Evolutionary conservation across 768 basidiomycete genomes (phyloP).

Genomic region (Tephrocybe sp.): DNA sequence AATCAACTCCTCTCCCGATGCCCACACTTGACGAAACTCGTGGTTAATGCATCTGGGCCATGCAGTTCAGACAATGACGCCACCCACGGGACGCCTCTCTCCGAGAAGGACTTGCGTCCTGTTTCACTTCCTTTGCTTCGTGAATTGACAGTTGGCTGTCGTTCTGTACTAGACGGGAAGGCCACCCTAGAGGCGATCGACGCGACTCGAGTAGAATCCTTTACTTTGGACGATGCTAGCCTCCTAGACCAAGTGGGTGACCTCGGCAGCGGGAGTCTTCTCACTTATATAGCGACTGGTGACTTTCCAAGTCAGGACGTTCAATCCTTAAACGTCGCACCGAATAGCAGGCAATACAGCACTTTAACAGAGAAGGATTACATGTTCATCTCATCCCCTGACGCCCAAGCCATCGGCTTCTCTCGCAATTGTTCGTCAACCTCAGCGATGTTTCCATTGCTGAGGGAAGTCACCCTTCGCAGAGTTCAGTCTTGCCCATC

Average conservation of each 20-base stretch:
- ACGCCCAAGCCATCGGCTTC: not conserved
- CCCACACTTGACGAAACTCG: constrained; percentile 38
- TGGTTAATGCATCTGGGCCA: constrained; percentile 48
- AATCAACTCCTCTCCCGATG: constrained; percentile 38
- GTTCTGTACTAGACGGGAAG: constrained; percentile 34
- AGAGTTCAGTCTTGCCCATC: constrained; percentile 33
- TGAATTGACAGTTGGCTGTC: constrained; percentile 42
- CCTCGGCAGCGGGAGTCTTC: constrained; percentile 36
- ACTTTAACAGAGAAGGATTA: not conserved
- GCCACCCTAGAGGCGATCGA: constrained; percentile 37
- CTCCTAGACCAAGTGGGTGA: constrained; percentile 38
- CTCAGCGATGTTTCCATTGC: constrained; percentile 22
- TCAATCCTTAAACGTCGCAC: constrained; percentile 14
- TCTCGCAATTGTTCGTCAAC: constrained; percentile 3
- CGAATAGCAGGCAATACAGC: not conserved
- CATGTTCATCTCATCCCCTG: not conserved
- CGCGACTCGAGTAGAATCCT: constrained; percentile 32
- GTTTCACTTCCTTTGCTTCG: constrained; percentile 36
- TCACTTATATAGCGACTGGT: constrained; percentile 35
- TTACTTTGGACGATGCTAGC: constrained; percentile 44
- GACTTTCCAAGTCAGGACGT: constrained; percentile 17
- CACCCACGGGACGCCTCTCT: constrained; percentile 16
- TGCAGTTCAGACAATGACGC: constrained; percentile 21
- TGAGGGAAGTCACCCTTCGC: constrained; percentile 32
- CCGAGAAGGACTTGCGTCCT: constrained; percentile 23